Evolutionary conservation across 2,329 filamentous ascomycete genomes (phyloP), one percentile per base, ranked within the genome.

Genomic region (Amauroascus verrucosus): DNA sequence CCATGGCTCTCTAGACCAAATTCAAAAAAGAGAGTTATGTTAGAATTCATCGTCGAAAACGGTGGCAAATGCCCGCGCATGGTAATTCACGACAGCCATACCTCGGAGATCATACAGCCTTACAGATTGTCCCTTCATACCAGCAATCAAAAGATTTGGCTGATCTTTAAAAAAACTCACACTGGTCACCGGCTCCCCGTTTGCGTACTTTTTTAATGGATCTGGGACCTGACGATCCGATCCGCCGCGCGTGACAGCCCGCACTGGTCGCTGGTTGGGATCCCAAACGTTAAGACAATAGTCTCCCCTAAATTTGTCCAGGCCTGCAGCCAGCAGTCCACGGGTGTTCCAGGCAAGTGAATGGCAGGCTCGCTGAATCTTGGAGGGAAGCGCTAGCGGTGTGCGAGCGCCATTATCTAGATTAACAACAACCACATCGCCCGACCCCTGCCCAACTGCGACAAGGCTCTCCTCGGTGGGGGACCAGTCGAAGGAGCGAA

Each of bases 401-500:
- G 65, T 66, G 60, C 70, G 77, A 57, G 64, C 67, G 44, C 75
- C 72, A 35, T 76, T 72, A 57, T 78, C 74, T 49, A 84, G 70
- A 49, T 75, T 75, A 53, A 83, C 66, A 48, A 84, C 66, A 11
- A 75, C 78, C 28, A 80, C 79, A 64, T 82, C 80, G 32, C 81
- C 81, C 16, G 79, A 80, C 2, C 77, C 76, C 57, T 80, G 75
- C 22, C 81, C 81, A 11, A 84, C 73, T 18, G 77, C 80, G 28
- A 83, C 77, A 2, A 82, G 66, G 46, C 72, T 71, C 54, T 81
- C 76, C 59, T 82, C 73, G 33, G 71, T 72, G 51, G 77, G 77
- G 6, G 80, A 83, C 80, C 80, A 84, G 64, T 83, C 81, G 65
- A 84, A 84, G 13, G 81, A 80, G 37, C 78, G 79, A 62, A 83